A percentile compares a stretch with the other conserved stretches of the same genome.
phyloP scores from a whole-genome alignment of 2,329 filamentous ascomycete genomes.

The Ophiosphaerella korrae region DNA sequence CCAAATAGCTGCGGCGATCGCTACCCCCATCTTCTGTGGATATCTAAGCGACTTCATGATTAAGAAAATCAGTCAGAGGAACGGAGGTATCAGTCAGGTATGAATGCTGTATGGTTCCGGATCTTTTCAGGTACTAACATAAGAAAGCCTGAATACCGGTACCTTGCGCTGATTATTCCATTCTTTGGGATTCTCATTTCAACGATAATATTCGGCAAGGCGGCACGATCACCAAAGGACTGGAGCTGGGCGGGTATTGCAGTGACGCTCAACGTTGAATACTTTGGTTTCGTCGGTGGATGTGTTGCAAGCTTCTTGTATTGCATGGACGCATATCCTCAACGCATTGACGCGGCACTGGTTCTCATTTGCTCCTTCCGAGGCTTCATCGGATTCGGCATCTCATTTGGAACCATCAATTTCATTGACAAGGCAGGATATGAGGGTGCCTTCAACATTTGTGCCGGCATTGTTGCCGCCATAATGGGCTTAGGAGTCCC shows the following conservation, averaged over 20 bases:
- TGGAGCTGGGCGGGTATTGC: constrained; percentile 16
- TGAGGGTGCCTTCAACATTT: constrained; percentile 13
- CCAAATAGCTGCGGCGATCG: constrained; percentile 11
- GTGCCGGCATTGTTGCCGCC: constrained; percentile 10
- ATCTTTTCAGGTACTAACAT: not conserved
- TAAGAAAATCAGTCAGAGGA: constrained; percentile 9
- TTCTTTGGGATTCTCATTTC: constrained; percentile 8
- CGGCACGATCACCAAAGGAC: constrained; percentile 7
- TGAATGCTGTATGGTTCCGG: not conserved
- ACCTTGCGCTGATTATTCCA: constrained; percentile 9
- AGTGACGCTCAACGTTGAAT: constrained; percentile 12
- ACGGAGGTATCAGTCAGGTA: not conserved
- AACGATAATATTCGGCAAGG: constrained; percentile 11
- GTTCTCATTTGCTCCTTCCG: constrained; percentile 16
- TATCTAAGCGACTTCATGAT: constrained; percentile 7
- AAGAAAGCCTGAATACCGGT: constrained; percentile 9
- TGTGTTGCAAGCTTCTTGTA: constrained; percentile 14
- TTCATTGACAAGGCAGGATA: constrained; percentile 8
- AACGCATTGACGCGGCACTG: constrained; percentile 13
- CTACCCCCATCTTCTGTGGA: constrained; percentile 14
- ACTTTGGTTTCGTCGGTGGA: constrained; percentile 14
- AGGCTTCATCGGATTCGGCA: constrained; percentile 16
- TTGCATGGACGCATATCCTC: constrained; percentile 16
- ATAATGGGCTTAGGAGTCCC: constrained; percentile 8
- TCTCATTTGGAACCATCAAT: constrained; percentile 12